Conservation (phyloP, 805 yeast genomes). For the Nakazawaea populi region DNA sequence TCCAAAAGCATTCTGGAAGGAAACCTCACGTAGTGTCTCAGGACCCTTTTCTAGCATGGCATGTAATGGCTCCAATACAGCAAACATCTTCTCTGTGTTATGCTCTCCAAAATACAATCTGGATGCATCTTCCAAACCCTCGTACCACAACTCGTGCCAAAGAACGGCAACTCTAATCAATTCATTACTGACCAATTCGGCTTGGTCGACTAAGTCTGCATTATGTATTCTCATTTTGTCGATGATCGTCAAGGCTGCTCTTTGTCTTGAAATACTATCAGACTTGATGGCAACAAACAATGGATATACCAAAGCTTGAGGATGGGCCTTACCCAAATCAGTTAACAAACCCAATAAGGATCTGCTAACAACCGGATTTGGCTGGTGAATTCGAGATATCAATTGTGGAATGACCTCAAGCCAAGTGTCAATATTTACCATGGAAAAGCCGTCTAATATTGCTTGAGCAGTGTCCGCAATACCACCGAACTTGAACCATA, state of each 20-base stretch:
- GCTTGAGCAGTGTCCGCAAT: constrained; percentile 86
- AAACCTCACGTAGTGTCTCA: constrained; percentile 85
- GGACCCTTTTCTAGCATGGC: constrained; percentile 81
- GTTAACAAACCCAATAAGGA: constrained; percentile 75
- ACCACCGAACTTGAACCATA: constrained; percentile 97
- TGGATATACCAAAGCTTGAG: constrained; percentile 95
- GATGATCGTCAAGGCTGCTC: constrained; percentile 86
- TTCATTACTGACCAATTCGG: constrained; percentile 90
- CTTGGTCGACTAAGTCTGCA: constrained; percentile 79
- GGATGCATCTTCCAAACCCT: constrained; percentile 95
- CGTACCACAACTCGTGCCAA: constrained; percentile 99
- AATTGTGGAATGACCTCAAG: constrained; percentile 92
- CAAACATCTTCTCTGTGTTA: constrained; percentile 90
- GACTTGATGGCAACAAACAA: constrained; percentile 94
- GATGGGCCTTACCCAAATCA: constrained; percentile 91
- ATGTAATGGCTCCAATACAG: constrained; percentile 85
- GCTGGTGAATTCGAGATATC: constrained; percentile 94
- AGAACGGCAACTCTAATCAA: constrained; percentile 90
- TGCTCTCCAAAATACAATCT: constrained; percentile 90
- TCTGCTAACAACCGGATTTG: constrained; percentile 76
- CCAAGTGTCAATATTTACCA: constrained; percentile 92
- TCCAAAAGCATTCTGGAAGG: constrained; percentile 91
- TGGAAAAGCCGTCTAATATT: constrained; percentile 81
- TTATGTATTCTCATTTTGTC: constrained; percentile 91
- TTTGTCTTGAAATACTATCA: constrained; percentile 82